phyloP scores from a whole-genome alignment of 352 stramenopile species.

The Pythium vanterpoolii region DNA sequence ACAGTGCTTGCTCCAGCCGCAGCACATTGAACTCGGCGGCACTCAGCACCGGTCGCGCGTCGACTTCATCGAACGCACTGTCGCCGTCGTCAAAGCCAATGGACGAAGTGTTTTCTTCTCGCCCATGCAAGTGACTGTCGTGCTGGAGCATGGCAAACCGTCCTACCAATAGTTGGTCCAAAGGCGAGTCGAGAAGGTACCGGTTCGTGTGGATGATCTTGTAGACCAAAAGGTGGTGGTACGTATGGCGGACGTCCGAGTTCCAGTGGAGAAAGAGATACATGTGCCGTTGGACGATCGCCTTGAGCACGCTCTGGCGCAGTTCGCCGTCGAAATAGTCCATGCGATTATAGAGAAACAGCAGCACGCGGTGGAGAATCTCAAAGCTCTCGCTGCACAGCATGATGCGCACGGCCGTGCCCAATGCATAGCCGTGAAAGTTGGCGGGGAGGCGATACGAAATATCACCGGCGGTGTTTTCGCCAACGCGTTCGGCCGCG shows the following conservation, averaged over 20 bases:
- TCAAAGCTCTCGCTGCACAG: slow-evolving; percentile 71
- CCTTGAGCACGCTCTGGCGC: slow-evolving; percentile 61
- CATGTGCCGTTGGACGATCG: slow-evolving; percentile 75
- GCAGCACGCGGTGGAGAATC: slow-evolving; percentile 55
- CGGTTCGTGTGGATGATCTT: slow-evolving; percentile 55
- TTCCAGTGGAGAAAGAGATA: slow-evolving; percentile 80
- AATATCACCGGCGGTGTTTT: slow-evolving; percentile 25
- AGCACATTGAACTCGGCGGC: slow-evolving; percentile 44
- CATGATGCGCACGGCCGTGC: slow-evolving; percentile 61
- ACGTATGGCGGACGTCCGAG: slow-evolving; percentile 56
- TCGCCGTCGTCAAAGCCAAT: slow-evolving; percentile 23
- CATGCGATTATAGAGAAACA: slow-evolving; percentile 74
- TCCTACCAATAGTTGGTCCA: slow-evolving; percentile 66
- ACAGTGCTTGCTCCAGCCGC: slow-evolving; percentile 62
- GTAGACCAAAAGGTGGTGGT: slow-evolving; percentile 78
- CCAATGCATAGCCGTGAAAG: slow-evolving; percentile 52
- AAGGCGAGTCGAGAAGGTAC: slow-evolving; percentile 57
- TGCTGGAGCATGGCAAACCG: slow-evolving; percentile 40
- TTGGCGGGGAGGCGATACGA: slow-evolving; percentile 42
- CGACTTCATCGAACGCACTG: slow-evolving; percentile 22
- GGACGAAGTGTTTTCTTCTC: slow-evolving; percentile 22
- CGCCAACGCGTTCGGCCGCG: slow-evolving; percentile 22
- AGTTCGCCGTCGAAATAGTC: slow-evolving; percentile 71
- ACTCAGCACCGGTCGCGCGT: slow-evolving; percentile 27
- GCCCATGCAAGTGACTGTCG: slow-evolving; percentile 31